These are phyloP conservation scores for Coniochaeta ligniaria DNA, from an alignment of 2,329 filamentous ascomycete genomes.

Conservation along the genomic window DNA sequence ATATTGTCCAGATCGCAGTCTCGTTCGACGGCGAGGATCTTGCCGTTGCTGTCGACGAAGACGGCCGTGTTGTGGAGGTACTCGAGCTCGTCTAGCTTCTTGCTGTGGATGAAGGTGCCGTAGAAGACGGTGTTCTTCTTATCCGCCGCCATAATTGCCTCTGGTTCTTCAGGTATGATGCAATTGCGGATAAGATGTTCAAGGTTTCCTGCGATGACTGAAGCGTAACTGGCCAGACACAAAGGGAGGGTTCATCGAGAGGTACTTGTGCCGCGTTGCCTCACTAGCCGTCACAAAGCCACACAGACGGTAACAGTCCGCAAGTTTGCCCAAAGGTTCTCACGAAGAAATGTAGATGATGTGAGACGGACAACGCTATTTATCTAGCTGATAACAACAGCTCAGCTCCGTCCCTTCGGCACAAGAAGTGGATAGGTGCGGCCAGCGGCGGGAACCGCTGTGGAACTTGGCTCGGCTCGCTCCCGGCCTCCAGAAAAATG, in stretches of 20 bases:
- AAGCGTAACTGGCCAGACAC: not conserved
- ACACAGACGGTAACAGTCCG: not conserved
- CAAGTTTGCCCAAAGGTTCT: too few species aligned
- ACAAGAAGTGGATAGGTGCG: not conserved
- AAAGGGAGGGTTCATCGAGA: not conserved
- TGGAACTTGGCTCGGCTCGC: not conserved
- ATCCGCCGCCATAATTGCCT: not conserved
- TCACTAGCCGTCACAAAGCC: not conserved
- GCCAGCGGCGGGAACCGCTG: not conserved
- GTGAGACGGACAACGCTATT: too few species aligned
- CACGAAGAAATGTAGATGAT: too few species aligned
- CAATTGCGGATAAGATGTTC: not conserved
- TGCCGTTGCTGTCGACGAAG: conserved; percentile 41
- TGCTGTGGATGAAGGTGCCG: conserved; percentile 50
- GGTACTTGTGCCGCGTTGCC: not conserved
- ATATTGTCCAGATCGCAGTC: conserved; percentile 24
- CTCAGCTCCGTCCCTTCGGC: not conserved
- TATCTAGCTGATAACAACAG: too few species aligned
- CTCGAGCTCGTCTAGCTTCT: conserved; percentile 37
- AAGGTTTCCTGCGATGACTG: not conserved
- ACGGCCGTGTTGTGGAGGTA: conserved; percentile 43
- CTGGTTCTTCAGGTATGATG: not conserved
- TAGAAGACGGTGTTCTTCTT: conserved; percentile 29
- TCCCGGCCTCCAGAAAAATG: not conserved
- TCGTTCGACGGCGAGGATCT: conserved; percentile 40